These are phyloP conservation scores for Penicillium vulpinum DNA, from an alignment of 2,329 filamentous ascomycete species.

Conservation along the genomic window DNA sequence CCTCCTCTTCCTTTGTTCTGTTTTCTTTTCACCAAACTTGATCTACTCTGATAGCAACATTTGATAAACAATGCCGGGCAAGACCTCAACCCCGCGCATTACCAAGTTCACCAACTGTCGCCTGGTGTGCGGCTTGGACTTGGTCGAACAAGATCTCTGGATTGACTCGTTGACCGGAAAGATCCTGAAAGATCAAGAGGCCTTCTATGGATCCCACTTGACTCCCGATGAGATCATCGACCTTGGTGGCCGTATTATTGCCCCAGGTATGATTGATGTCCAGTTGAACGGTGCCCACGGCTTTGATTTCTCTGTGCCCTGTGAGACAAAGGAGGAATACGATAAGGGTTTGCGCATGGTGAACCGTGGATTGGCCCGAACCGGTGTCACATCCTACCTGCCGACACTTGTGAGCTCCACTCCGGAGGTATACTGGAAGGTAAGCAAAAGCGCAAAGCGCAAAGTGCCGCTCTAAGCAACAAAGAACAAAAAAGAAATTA, in stretches of 20 bases:
- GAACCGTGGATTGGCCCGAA: constrained; percentile 70
- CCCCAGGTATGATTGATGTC: constrained; percentile 84
- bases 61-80: constrained; percentile 37
- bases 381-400: constrained; percentile 83
- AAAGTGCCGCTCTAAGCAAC: background rate
- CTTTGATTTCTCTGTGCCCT: constrained; percentile 86
- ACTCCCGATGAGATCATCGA: constrained; percentile 73
- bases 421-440: constrained; percentile 78
- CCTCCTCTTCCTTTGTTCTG: background rate
- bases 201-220: constrained; percentile 51
- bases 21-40: background rate
- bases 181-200: constrained; percentile 69
- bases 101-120: constrained; percentile 90
- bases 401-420: constrained; percentile 76
- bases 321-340: constrained; percentile 65
- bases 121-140: constrained; percentile 64
- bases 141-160: constrained; percentile 83
- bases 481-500: background rate
- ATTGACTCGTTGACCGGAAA: constrained; percentile 78
- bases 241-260: constrained; percentile 77
- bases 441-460: constrained; percentile 38
- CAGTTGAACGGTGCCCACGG: constrained; percentile 92
- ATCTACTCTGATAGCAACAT: background rate
- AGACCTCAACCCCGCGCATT: constrained; percentile 52
- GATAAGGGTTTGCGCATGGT: constrained; percentile 69